Base-by-base conservation (phyloP, 768 basidiomycete genomes). In the Mycena rosella region DNA sequence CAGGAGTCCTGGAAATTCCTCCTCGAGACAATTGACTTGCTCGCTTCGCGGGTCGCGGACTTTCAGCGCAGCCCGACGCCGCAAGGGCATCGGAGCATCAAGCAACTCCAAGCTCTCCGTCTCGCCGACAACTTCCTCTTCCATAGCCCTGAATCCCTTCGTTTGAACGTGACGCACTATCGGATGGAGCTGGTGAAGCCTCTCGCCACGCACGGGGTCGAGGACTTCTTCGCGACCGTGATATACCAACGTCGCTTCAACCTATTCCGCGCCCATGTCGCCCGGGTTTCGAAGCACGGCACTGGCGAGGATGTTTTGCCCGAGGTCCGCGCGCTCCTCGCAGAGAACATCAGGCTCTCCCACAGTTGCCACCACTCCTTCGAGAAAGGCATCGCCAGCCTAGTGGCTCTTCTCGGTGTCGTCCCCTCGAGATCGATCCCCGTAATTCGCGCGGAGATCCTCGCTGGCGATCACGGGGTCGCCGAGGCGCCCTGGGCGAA, bases 401-500 rank as follows among this genome's bases (percentile, higher is more conserved):
- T 60, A 27, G 58, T 44, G 20, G 56, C 58, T 45, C 56, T 60
- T 57, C 52, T 63, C 48, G 24, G 44, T 53, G 44, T 60, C 57
- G 18, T 65, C 17, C 51, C 64, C 40, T 29, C 42, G 18, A 30
- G 51, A 52, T 60, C 57, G 51, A 36, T 38, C 40, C 42, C 22
- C 17, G 30, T 45, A 47, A 14, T 69, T 49, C 55, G 64, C 45
- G 38, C 8, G 17, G 68, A 69, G 45, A 61, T 69, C 30, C 68
- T 69, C 42, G 63, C 52, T 26, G 68, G 63, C 38, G 57, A 69
- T 47, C 57, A 65, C 38, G 64, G 52, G 32, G 57, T 65, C 22
- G 49, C 57, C 11, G 71, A 72, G 22, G 63, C 58, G 29, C 63
- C 67, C 34, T 72, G 71, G 71, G 59, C 42, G 42, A 69, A 69